Conservation (phyloP, 306 rosid species). For the Oemleria cerasiformis region DNA sequence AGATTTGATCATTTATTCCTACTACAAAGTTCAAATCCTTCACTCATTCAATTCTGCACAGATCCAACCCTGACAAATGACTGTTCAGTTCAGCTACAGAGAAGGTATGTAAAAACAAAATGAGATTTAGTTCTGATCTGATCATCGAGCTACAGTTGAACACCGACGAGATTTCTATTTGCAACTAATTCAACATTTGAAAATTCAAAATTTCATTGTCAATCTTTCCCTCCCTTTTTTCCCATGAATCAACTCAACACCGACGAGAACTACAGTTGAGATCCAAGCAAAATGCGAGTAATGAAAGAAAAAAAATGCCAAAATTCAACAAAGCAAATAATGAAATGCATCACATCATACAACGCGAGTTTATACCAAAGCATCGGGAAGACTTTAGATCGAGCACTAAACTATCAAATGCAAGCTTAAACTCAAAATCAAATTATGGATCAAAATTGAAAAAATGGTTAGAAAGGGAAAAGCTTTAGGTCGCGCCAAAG, state of each 20-base stretch:
- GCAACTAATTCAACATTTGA: neutral
- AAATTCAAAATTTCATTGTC: neutral
- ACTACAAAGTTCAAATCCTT: neutral
- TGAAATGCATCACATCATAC: neutral
- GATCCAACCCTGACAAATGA: conserved; percentile 13
- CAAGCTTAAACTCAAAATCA: neutral
- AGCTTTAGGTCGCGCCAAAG: neutral
- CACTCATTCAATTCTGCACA: conserved; percentile 1
- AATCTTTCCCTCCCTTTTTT: conserved; percentile 13
- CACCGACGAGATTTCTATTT: neutral
- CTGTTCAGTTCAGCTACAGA: neutral
- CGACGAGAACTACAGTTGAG: neutral
- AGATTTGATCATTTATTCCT: neutral
- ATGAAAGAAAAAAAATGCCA: neutral
- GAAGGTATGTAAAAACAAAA: neutral
- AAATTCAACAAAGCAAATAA: neutral
- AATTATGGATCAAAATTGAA: neutral
- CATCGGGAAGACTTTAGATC: neutral
- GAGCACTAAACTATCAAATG: neutral
- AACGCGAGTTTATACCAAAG: neutral
- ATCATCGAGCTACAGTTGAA: neutral
- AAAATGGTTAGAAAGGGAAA: neutral
- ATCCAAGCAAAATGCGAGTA: neutral
- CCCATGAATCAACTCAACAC: neutral
- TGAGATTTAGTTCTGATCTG: neutral